Evolutionary conservation across 805 yeast species (phyloP).

Genomic region (Wilhelminamyces savonicus): DNA sequence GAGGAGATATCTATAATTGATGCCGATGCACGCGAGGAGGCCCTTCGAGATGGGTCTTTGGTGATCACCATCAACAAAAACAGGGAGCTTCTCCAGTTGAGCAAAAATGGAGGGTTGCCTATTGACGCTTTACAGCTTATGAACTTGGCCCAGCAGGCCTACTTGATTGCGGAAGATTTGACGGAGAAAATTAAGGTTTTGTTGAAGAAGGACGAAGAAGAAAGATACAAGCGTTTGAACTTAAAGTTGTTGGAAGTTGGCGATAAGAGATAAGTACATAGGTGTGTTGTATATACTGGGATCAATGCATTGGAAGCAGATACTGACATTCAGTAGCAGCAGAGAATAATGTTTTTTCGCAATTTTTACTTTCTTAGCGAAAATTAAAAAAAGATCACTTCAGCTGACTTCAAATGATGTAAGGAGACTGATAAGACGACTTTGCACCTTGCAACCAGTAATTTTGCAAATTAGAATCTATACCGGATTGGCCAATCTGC

Average conservation of each 20-base stretch:
- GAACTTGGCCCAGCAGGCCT: conserved; percentile 65
- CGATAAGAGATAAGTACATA: conserved; percentile 24
- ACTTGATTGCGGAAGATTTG: conserved; percentile 50
- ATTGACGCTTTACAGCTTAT: conserved; percentile 66
- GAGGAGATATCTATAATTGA: conserved; percentile 65
- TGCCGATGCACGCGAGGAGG: conserved; percentile 72
- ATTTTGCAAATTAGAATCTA: too few species aligned
- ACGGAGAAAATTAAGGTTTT: conserved; percentile 58
- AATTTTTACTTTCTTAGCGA: too few species aligned
- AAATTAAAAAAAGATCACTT: too few species aligned
- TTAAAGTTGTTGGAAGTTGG: conserved; percentile 31
- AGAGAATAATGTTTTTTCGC: too few species aligned
- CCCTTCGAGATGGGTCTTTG: conserved; percentile 67
- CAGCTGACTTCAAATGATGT: too few species aligned
- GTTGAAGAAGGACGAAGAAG: conserved; percentile 48
- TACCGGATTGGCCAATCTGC: too few species aligned
- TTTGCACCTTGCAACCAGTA: too few species aligned
- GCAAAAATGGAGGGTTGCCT: conserved; percentile 86
- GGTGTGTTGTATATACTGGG: not conserved
- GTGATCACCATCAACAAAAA: conserved; percentile 86
- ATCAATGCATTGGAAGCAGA: too few species aligned
- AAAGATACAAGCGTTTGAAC: conserved; percentile 33
- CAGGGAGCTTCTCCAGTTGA: conserved; percentile 83
- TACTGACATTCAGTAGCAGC: too few species aligned
- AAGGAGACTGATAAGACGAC: too few species aligned